These are phyloP conservation scores for Pistacia integerrima DNA, from an alignment of 345 rosid species.

Conservation along the genomic window DNA sequence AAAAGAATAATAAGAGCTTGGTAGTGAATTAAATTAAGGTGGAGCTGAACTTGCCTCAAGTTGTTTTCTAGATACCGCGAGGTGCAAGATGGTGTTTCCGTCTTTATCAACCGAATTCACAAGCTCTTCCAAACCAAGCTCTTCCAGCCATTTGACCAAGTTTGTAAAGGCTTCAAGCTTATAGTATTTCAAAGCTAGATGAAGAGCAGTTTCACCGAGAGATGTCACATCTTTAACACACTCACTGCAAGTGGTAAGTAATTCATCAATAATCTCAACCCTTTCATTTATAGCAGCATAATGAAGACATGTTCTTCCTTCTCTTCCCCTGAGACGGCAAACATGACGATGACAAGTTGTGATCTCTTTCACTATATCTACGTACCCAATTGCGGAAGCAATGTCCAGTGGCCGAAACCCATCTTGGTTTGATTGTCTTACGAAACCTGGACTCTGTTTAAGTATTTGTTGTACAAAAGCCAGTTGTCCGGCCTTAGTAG, in stretches of 20 bases:
- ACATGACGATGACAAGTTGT: not conserved
- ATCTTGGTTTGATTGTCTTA: not conserved
- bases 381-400: constrained; percentile 13
- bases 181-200: constrained; percentile 2
- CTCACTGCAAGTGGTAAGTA: not conserved
- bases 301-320: constrained; percentile 16
- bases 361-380: not conserved
- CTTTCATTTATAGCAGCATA: not conserved
- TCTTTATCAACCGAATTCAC: not conserved
- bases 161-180: constrained; percentile 5
- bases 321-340: not conserved
- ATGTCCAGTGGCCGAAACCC: constrained; percentile 12
- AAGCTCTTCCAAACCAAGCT: not conserved
- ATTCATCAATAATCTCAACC: too few relatives aligned
- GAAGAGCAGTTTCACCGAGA: constrained; percentile 1
- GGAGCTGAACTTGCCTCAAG: not conserved
- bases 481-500: not conserved
- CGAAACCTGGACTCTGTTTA: not conserved
- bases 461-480: not conserved
- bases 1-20: not conserved
- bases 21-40: not conserved
- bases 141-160: not conserved
- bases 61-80: not conserved
- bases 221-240: not conserved
- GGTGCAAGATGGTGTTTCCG: constrained; percentile 15